Evolutionary conservation across 805 yeast genomes (phyloP), one percentile per base, ranked within the genome.

Genomic region (Vanderwaltozyma tropicalis): DNA sequence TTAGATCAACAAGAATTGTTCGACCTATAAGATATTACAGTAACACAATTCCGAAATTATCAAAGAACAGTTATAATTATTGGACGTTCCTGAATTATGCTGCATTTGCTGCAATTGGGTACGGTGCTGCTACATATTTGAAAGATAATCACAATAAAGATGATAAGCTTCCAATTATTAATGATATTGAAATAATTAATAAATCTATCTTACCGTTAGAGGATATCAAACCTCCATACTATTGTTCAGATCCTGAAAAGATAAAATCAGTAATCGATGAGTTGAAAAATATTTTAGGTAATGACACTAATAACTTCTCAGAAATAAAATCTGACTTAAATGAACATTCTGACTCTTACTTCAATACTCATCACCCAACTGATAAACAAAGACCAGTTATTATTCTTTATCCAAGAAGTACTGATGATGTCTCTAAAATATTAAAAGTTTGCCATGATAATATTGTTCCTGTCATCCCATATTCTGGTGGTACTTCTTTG

Each of bases 401-500:
- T 18, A 67, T 83, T 4, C 69, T 74, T 2, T 82, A 70, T 49
- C 88, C 89, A 1, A 68, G 67, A 24, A 60, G 71, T 41, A 79
- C 87, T 0, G 76, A 78, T 42, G 76, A 81, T 43, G 86, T 83
- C 0, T 75, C 85, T 0, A 57, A 63, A 16, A 67, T 83, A 11
- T 60, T 81, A 62, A 75, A 74, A 47, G 61, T 80, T 6, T 76
- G 83, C 39, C 76, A 80, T 49, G 64, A 70, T 44, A 69, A 74
- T 50, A 62, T 57, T 27, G 68, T 83, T 3, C 89, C 94, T 5
- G 75, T 82, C 40, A 76, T 83, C n/a, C 87, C 92, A 1, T 80
- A 61, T 41, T 72, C 85, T 1, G 94, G 92, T 9, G 85, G 85
- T 22, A 76, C 92, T 0, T 79, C 89, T 0, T 61, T 83, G 29